Evolutionary conservation across 1,139 yeast genomes (phyloP).

Genomic region (Scheffersomyces segobiensis): DNA sequence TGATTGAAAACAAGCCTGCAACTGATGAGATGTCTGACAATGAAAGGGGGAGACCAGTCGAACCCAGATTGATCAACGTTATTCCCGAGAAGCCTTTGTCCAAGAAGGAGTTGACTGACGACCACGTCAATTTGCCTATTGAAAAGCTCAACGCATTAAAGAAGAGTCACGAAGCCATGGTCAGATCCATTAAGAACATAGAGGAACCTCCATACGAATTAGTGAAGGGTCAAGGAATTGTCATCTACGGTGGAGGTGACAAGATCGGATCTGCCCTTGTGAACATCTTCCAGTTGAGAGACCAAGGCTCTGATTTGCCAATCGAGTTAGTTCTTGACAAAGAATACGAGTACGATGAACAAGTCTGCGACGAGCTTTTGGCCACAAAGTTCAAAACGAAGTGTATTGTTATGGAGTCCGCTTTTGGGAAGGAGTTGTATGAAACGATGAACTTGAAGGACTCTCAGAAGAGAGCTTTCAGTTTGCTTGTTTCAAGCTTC

Average conservation of each 20-base stretch:
- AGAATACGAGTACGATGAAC: constrained; percentile 23
- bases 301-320: constrained; percentile 35
- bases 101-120: constrained; percentile 12
- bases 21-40: constrained; percentile 19
- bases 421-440: constrained; percentile 25
- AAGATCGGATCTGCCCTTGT: constrained; percentile 32
- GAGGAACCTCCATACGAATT: constrained; percentile 24
- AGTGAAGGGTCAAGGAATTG: constrained; percentile 37
- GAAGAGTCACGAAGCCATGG: constrained; percentile 26
- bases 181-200: constrained; percentile 22
- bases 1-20: constrained; percentile 22
- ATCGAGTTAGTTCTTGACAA: constrained; percentile 35
- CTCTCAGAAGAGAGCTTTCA: constrained; percentile 33
- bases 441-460: constrained; percentile 19
- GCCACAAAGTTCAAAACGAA: constrained; percentile 28
- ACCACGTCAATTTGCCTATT: constrained; percentile 20
- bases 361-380: constrained; percentile 31
- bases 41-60: constrained; percentile 18
- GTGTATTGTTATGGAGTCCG: constrained; percentile 32
- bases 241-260: constrained; percentile 31
- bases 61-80: constrained; percentile 1
- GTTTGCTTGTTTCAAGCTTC: constrained; percentile 35
- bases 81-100: constrained; percentile 17
- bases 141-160: constrained; percentile 24
- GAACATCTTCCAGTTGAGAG: constrained; percentile 32